Percentiles rank a stretch among this genome's conserved stretches.
phyloP scores from a whole-genome alignment of 331 rosid genomes.

The Stylosanthes scabra region DNA sequence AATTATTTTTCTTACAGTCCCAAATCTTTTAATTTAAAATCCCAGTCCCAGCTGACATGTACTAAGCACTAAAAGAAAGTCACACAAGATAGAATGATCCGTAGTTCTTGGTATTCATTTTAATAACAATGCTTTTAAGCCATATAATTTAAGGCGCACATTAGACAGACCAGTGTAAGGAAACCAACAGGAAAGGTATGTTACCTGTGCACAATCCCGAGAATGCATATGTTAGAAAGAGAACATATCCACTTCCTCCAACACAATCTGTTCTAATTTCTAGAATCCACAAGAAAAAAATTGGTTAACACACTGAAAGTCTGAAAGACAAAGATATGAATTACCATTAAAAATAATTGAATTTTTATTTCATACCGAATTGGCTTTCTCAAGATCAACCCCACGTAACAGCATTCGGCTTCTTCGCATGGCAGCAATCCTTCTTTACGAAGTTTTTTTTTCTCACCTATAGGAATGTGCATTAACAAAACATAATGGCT shows the following conservation, averaged over 20 bases:
- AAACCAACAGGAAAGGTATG: conserved; percentile 6
- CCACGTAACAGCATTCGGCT: conserved; percentile 81
- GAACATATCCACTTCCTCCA: conserved; percentile 69
- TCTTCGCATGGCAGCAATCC: conserved; percentile 70
- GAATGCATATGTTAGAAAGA: conserved; percentile 88
- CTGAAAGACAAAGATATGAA: background rate
- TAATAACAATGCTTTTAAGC: conserved; percentile 11
- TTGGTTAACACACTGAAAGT: background rate
- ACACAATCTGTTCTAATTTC: conserved; percentile 83
- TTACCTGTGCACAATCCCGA: conserved; percentile 91
- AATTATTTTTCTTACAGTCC: background rate
- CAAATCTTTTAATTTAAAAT: background rate
- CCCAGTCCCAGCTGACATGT: background rate
- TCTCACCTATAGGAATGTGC: conserved; percentile 61
- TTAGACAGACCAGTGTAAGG: background rate
- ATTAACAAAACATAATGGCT: conserved; percentile 26
- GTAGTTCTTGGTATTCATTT: conserved; percentile 4
- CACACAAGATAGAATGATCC: conserved; percentile 1
- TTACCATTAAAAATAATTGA: conserved; percentile 9
- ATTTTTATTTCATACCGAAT: conserved; percentile 51
- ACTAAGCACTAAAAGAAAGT: background rate
- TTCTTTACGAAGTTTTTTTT: conserved; percentile 83
- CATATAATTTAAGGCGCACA: background rate
- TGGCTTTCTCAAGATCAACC: conserved; percentile 77
- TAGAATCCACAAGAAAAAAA: conserved; percentile 40